Percentiles rank a stretch among this genome's conserved stretches.
Evolutionary conservation across 1,284 basidiomycete genomes (phyloP).

Genomic region (Polyporus tsugae): DNA sequence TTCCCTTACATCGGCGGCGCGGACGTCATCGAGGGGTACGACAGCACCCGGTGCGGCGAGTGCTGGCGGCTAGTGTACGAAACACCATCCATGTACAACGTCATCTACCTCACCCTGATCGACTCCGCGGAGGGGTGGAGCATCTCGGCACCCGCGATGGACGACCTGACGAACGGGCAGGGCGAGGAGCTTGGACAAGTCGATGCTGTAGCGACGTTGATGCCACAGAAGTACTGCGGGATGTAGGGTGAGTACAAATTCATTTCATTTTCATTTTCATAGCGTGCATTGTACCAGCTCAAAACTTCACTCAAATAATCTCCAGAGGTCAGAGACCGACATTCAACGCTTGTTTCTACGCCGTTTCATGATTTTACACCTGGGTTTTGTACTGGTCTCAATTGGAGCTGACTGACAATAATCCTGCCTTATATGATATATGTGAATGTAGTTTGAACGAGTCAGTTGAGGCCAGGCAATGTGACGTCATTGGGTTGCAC

Average conservation of each 20-base stretch:
- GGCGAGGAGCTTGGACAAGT: slow-evolving; percentile 32
- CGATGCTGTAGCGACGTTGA: slow-evolving; percentile 26
- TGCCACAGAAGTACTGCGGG: slow-evolving; percentile 10
- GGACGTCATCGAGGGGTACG: slow-evolving; percentile 48
- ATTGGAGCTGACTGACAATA: too few relatives aligned
- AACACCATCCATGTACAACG: slow-evolving; percentile 34
- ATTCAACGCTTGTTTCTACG: too few relatives aligned
- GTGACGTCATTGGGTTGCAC: too few relatives aligned
- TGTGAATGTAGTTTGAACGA: too few relatives aligned
- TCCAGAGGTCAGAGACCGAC: too few relatives aligned
- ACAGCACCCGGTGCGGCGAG: slow-evolving; percentile 50
- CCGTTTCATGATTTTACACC: too few relatives aligned
- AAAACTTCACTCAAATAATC: too few relatives aligned
- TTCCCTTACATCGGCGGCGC: slow-evolving; percentile 60
- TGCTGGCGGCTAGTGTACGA: slow-evolving; percentile 53
- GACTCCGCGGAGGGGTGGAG: slow-evolving; percentile 51
- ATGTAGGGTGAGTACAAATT: background rate
- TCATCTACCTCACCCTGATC: slow-evolving; percentile 49
- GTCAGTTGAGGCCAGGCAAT: too few relatives aligned
- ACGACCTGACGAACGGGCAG: slow-evolving; percentile 36
- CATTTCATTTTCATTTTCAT: too few relatives aligned
- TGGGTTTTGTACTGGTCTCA: too few relatives aligned
- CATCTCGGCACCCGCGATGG: slow-evolving; percentile 43
- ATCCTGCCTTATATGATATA: too few relatives aligned
- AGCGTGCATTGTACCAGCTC: too few relatives aligned